Base-by-base conservation (phyloP, 495 filamentous ascomycete species). In the Tetracladium marchalianum region DNA sequence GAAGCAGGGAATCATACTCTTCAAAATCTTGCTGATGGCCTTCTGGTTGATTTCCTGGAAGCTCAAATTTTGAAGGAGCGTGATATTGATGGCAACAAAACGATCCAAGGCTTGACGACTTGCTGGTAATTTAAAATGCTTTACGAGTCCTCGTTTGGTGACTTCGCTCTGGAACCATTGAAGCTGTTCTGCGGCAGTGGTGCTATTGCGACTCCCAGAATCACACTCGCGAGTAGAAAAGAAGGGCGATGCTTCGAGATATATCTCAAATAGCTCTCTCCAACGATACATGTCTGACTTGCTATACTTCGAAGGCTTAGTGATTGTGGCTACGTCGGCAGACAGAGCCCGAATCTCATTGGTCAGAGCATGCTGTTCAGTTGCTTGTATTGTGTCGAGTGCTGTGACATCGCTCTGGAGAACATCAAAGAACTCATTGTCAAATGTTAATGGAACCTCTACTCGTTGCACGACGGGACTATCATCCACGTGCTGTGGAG, bases 21-120 rank as follows among this genome's bases (percentile, higher is more conserved):
- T 89, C 53, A 89, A 66, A 22, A 89, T 89, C 61, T 89, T 89
- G 15, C 59, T 66, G 55, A 86, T 72, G 0, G 84, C 84, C 13
- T 66, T 68, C 41, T 72, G 69, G 51, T 89, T 88, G 34, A 87
- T 75, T 52, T 84, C 81, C 48, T 85, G 82, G 51, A 87, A 89
- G 52, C 74, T 73, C 46, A 88, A 67, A 40, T 80, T 77, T 33
- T 73, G 72, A 34, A 88, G 61, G 16, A 88, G 64, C 31, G 72
- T 67, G 18, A 71, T 63, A 59, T 89, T 89, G 50, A 87, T 66
- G 13, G 64, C 51, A 37, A 87, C 57, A 49, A 89, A 89, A 33
- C 66, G 68, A 11, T 66, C 57, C n/a, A 84, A 69, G 2, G 82
- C 76, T 5, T 57, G 45, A 11, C 60, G 56, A 49, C 79, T 83